Conservation (phyloP, 1,284 basidiomycete species). For the Calocybe gambosa region DNA sequence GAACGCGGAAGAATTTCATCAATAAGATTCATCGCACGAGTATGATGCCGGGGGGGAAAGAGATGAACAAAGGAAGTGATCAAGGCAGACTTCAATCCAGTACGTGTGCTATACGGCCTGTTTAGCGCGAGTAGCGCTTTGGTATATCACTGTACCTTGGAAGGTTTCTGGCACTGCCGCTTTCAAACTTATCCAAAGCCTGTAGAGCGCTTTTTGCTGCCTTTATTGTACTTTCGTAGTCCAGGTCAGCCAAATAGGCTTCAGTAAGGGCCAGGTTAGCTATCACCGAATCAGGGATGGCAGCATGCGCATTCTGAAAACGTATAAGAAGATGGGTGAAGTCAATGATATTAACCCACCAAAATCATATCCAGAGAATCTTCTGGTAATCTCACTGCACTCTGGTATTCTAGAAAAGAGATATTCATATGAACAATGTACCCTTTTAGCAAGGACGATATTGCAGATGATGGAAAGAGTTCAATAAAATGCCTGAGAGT, state of each 20-base stretch:
- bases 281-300: constrained; percentile 58
- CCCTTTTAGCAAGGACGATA: constrained; percentile 58
- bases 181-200: constrained; percentile 51
- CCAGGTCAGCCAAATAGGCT: constrained; percentile 70
- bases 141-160: constrained; percentile 34
- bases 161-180: constrained; percentile 53
- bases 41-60: constrained; percentile 87
- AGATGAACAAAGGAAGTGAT: constrained; percentile 78
- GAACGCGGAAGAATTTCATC: constrained; percentile 64
- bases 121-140: background rate
- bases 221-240: constrained; percentile 73
- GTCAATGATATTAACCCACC: constrained; percentile 28
- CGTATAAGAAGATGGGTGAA: background rate
- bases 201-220: constrained; percentile 67
- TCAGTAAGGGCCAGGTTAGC: constrained; percentile 68
- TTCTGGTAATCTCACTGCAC: constrained; percentile 25
- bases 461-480: constrained; percentile 59
- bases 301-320: constrained; percentile 52
- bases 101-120: constrained; percentile 38
- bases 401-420: constrained; percentile 33
- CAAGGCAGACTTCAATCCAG: constrained; percentile 60
- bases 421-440: constrained; percentile 66
- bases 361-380: constrained; percentile 46
- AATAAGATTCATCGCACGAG: constrained; percentile 69
- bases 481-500: constrained; percentile 60